Evolutionary conservation across 495 filamentous ascomycete genomes (phyloP), one percentile per base, ranked within the genome.

Genomic region (Chaetomium fimeti): DNA sequence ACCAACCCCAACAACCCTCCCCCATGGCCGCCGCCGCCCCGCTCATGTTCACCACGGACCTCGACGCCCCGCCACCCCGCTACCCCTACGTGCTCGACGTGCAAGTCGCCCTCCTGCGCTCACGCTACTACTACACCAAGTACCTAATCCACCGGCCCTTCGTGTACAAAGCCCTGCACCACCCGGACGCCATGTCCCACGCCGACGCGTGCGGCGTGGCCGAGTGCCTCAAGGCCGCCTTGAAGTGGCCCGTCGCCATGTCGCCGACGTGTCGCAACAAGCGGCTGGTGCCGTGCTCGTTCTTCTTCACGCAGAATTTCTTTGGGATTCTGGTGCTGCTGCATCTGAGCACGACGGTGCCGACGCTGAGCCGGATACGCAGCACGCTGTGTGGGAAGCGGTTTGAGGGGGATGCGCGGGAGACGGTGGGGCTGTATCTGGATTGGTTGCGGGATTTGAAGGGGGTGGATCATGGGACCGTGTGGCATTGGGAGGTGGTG

Each of bases 101-200:
- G 49, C 79, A 85, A 47, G 78, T 82, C 18, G 84, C 85, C 6
- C 72, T 83, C 27, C 76, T 87, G 11, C 79, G 85, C 51, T 82
- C 84, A 5, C 76, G 81, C 40, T 87, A 84, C 74, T 86, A 86
- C 72, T 84, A 85, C 71, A 77, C 82, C 15, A 82, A 82, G 52
- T 86, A 82, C 71, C 76, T 87, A 57, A 78, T 86, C 61, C 78
- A 86, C 65, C 78, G 83, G 16, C 84, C 85, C 13, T 87, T 84
- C 63, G 66, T 87, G 43, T 87, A 85, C 78, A 87, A 87, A 66
- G 84, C 83, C 2, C 70, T 87, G 32, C 83, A 86, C 69, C 79
- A 79, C 64, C 81, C 84, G 1, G 77, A 85, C 45, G 69, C 77
- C 55, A 77, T 85, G 74, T 82, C 77, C 9, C 69, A 78, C 22